Evolutionary conservation across 2,329 filamentous ascomycete species (phyloP).

Genomic region (Fusarium citri): DNA sequence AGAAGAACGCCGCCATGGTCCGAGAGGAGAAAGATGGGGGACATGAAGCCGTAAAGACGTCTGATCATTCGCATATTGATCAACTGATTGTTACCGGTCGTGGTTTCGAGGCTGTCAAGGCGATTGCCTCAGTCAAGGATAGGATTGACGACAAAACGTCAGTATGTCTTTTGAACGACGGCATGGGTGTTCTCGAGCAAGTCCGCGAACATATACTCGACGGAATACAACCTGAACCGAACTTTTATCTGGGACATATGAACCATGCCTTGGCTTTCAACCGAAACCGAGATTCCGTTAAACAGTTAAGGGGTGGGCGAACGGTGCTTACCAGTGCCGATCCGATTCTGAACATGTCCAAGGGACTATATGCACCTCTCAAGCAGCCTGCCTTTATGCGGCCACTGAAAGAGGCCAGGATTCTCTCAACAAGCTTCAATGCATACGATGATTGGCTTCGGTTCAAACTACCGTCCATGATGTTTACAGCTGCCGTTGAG

Average conservation of each 20-base stretch:
- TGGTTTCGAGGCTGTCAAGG: constrained; percentile 65
- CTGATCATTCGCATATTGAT: constrained; percentile 68
- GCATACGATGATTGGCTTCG: constrained; percentile 66
- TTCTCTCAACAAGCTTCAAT: constrained; percentile 40
- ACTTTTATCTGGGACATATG: constrained; percentile 78
- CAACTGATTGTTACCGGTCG: constrained; percentile 75
- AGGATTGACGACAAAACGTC: constrained; percentile 76
- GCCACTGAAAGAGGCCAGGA: constrained; percentile 32
- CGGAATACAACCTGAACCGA: constrained; percentile 72
- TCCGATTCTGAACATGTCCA: constrained; percentile 25
- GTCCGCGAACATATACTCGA: constrained; percentile 79
- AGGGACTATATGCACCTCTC: constrained; percentile 31
- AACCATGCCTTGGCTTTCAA: constrained; percentile 60
- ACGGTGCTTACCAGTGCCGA: constrained; percentile 48
- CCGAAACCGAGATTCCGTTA: constrained; percentile 54
- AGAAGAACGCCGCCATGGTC: constrained; percentile 37
- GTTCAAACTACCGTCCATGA: constrained; percentile 81
- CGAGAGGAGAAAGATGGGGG: constrained; percentile 1
- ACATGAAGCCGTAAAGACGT: background rate
- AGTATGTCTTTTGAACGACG: constrained; percentile 81
- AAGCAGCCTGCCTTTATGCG: constrained; percentile 40
- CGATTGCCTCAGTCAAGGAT: constrained; percentile 70
- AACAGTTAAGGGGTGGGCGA: constrained; percentile 51
- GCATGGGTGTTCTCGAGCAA: constrained; percentile 84
- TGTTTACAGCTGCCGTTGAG: constrained; percentile 81